These are phyloP conservation scores for Ensete ventricosum DNA, from an alignment of 176 grass and related monocot genomes.

Conservation along the genomic window DNA sequence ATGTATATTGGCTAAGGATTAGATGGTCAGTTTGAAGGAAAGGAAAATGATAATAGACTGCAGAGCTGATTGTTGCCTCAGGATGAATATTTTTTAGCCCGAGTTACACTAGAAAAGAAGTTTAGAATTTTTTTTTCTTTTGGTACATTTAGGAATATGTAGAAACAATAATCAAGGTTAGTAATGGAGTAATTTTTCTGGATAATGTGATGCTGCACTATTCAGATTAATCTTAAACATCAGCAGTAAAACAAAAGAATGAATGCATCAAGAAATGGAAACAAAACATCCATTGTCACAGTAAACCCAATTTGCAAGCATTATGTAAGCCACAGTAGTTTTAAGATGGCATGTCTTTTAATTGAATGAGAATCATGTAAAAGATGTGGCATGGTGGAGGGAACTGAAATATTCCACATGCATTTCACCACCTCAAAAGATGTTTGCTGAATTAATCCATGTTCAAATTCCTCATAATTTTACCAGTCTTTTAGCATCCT, in stretches of 20 bases:
- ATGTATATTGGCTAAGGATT: too few relatives aligned
- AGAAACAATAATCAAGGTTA: too few relatives aligned
- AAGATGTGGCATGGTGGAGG: background rate
- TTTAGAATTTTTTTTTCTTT: too few relatives aligned
- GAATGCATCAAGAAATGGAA: background rate
- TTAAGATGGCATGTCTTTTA: background rate
- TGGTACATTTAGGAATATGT: too few relatives aligned
- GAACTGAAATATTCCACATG: background rate
- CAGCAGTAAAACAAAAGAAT: background rate
- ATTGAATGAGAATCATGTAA: background rate
- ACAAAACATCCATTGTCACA: background rate
- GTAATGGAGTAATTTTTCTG: too few relatives aligned
- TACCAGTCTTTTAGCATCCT: background rate
- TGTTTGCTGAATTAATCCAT: background rate
- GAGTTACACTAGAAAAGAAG: too few relatives aligned
- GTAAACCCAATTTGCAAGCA: background rate
- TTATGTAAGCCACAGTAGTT: background rate
- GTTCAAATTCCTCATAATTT: too few relatives aligned
- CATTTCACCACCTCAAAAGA: slow-evolving; percentile 2
- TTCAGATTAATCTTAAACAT: background rate
- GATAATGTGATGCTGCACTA: too few relatives aligned
- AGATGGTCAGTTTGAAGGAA: too few relatives aligned
- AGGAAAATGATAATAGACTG: too few relatives aligned
- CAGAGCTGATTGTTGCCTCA: too few relatives aligned
- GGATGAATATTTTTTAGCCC: too few relatives aligned